These are phyloP conservation scores for Cyathus striatus DNA, from an alignment of 768 basidiomycete species.

Conservation along the genomic window DNA sequence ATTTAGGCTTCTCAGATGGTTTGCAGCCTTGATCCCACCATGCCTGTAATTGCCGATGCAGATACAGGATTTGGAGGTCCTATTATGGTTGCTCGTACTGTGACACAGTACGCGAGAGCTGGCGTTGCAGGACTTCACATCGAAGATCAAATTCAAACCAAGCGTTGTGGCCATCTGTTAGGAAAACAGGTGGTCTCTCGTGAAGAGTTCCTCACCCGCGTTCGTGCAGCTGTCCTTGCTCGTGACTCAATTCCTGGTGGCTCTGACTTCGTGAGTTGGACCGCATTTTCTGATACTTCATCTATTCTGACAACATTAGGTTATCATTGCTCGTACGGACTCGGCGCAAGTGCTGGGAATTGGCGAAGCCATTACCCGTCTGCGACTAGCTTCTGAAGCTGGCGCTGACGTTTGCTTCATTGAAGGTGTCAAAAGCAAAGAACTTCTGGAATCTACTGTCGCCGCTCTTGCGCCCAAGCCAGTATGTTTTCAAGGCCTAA, in stretches of 20 bases:
- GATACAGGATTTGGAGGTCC: slow-evolving; percentile 79
- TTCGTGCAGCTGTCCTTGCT: slow-evolving; percentile 74
- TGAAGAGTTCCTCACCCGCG: slow-evolving; percentile 69
- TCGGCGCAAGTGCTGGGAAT: slow-evolving; percentile 76
- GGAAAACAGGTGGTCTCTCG: slow-evolving; percentile 81
- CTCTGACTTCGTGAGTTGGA: slow-evolving; percentile 75
- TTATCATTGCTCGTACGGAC: slow-evolving; percentile 74
- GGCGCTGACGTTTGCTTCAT: slow-evolving; percentile 83
- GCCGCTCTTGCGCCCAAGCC: slow-evolving; percentile 68
- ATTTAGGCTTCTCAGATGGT: slow-evolving; percentile 56
- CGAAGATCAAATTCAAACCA: slow-evolving; percentile 80
- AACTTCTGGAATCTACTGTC: slow-evolving; percentile 60
- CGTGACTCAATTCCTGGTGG: slow-evolving; percentile 71
- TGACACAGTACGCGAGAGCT: slow-evolving; percentile 62
- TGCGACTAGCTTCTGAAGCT: slow-evolving; percentile 66
- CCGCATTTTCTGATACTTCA: too few species aligned
- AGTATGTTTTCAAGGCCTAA: too few species aligned
- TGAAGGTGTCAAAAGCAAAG: slow-evolving; percentile 68
- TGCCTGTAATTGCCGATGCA: slow-evolving; percentile 65
- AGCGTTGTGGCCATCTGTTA: slow-evolving; percentile 74
- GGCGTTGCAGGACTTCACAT: slow-evolving; percentile 79
- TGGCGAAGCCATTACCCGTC: slow-evolving; percentile 65
- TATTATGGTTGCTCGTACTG: slow-evolving; percentile 70
- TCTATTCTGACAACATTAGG: too few species aligned
- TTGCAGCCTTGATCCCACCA: slow-evolving; percentile 48